Evolutionary conservation across 2,329 filamentous ascomycete species (phyloP).

Genomic region (Penicillium decumbens): DNA sequence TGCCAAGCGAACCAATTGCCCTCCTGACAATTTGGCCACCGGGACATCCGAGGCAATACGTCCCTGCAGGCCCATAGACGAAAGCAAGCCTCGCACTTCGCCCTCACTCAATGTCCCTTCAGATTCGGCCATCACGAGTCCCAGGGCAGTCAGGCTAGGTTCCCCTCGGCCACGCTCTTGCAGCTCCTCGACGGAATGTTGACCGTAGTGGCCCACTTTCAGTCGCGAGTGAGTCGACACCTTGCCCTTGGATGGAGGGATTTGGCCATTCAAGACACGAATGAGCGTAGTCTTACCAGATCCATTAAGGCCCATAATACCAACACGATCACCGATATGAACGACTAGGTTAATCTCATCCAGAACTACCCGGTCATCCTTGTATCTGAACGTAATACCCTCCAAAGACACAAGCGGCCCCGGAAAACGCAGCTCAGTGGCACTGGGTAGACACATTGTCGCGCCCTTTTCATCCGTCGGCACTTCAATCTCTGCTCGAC

Average conservation of each 20-base stretch:
- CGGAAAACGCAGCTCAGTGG: constrained; percentile 67
- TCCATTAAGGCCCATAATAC: constrained; percentile 74
- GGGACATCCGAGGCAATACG: constrained; percentile 69
- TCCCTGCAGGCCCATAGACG: constrained; percentile 65
- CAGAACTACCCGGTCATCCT: constrained; percentile 48
- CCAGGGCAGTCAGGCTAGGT: constrained; percentile 59
- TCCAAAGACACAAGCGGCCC: constrained; percentile 70
- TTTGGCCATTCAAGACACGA: constrained; percentile 61
- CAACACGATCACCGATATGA: constrained; percentile 67
- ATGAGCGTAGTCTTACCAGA: constrained; percentile 77
- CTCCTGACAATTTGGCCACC: constrained; percentile 68
- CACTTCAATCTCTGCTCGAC: constrained; percentile 66
- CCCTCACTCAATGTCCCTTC: constrained; percentile 58
- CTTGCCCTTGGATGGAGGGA: constrained; percentile 57
- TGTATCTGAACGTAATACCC: constrained; percentile 63
- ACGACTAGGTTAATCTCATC: constrained; percentile 64
- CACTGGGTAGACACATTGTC: constrained; percentile 56
- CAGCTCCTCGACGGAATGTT: constrained; percentile 69
- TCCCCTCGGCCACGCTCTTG: constrained; percentile 52
- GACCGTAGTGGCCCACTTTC: constrained; percentile 71
- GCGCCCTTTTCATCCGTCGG: constrained; percentile 58
- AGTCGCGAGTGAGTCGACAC: constrained; percentile 64
- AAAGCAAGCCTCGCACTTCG: constrained; percentile 61
- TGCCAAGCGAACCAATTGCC: constrained; percentile 66
- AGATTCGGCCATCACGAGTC: constrained; percentile 56